phyloP scores from a whole-genome alignment of 2,329 filamentous ascomycete species.

The Xylaria sp. region DNA sequence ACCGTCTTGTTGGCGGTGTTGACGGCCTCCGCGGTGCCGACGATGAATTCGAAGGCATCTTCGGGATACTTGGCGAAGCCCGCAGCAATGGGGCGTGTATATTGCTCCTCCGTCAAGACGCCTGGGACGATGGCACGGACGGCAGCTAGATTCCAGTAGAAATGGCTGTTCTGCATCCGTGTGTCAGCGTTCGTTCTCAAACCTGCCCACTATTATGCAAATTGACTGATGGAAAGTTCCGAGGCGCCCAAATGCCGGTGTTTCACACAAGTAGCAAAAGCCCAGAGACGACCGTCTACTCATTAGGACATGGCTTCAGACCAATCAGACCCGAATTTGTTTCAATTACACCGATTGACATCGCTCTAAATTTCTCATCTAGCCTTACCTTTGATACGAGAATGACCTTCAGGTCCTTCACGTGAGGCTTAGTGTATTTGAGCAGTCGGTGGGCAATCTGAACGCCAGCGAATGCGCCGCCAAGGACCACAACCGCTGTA shows the following conservation, averaged over 20 bases:
- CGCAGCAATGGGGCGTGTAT: constrained; percentile 61
- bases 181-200: constrained; percentile 26
- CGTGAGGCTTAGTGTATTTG: constrained; percentile 59
- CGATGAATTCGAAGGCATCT: constrained; percentile 62
- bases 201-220: neutral
- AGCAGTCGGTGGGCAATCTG: constrained; percentile 65
- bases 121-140: constrained; percentile 66
- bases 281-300: neutral
- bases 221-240: neutral
- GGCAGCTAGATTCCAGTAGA: constrained; percentile 69
- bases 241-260: neutral
- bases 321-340: neutral
- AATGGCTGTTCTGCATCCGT: constrained; percentile 62
- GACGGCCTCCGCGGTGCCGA: constrained; percentile 60
- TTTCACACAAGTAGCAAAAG: neutral
- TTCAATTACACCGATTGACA: neutral
- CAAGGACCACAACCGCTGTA: constrained; percentile 62
- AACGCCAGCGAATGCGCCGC: constrained; percentile 65
- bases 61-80: constrained; percentile 63
- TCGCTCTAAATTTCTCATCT: neutral
- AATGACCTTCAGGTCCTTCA: constrained; percentile 63
- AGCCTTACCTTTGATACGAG: constrained; percentile 65
- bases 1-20: constrained; percentile 56
- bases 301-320: neutral
- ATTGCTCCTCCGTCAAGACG: constrained; percentile 60